Evolutionary conservation across 352 stramenopile genomes (phyloP), one percentile per base, ranked within the genome.

Genomic region (Aphanomyces stellatus): DNA sequence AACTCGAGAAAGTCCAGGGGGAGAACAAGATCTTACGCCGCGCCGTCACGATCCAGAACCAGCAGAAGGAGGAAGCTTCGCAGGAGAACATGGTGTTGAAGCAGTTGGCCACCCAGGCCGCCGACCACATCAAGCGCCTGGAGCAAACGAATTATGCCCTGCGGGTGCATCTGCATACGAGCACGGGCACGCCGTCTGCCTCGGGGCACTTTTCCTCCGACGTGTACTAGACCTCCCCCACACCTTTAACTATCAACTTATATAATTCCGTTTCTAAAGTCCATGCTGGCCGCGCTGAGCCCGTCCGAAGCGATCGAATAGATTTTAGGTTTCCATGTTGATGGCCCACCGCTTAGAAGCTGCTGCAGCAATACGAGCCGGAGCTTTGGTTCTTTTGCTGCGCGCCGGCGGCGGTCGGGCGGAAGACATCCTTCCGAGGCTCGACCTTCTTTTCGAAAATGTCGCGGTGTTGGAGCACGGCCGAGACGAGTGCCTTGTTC

Each of bases 91-190:
- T 70, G 19, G 66, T 87, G 65, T 79, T 95, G 53, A 91, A 89
- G 60, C 71, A 75, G 22, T 74, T 95, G 57, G 75, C 86, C 35
- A 76, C 78, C 24, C 86, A 95, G 71, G 82, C 84, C 24, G 86
- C 84, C 24, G 86, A 95, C 62, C 84, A 93, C 71, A 95, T 95
- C 43, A 90, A 88, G 72, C 79, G 80, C 2, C 75, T 95, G 22
- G 86, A 95, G 72, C 84, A 93, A 74, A 84, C 77, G 62, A 95
- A 95, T 76, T 95, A 93, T 69, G 87, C 86, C 43, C 80, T 95
- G 31, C 71, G 84, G 34, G 83, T 95, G 34, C 86, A 95, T 57
- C 72, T 95, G 55, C 84, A 95, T 72, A 88, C 82, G 37, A 95
- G 84, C 69, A 93, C 80, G 22, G 59, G 59, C 31, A n/a, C 2